Base-by-base conservation (phyloP, 1,139 yeast genomes). In the Taphrina deformans region DNA sequence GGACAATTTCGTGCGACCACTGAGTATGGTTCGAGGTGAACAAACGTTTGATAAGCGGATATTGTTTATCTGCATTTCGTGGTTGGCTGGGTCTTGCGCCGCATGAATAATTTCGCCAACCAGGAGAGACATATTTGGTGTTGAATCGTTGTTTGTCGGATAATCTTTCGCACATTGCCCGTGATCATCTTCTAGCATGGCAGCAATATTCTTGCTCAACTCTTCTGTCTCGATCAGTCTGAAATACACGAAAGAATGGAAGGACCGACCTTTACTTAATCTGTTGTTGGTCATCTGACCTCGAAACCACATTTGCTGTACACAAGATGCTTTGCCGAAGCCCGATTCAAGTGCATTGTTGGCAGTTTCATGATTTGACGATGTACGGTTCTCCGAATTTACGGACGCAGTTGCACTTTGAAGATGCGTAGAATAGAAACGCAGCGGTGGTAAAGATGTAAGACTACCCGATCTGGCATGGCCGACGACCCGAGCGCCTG, bases 51-150 rank as follows among this genome's bases (percentile, higher is more conserved):
- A 29, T 24, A 58, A 35, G 26, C 46, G 53, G 24, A 58, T 7
- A 33, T 38, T 46, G 55, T 48, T 46, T 46, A 58, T 45, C 23
- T 41, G 61, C 27, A 27, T 4, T 12, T 26, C 53, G 40, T 29
- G 41, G 12, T 31, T 33, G 27, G 12, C 26, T 12, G 40, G 38
- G 23, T 58, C 41, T 16, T 38, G 53, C 2, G 55, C 55, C 9
- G 53, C 26, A 18, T 58, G 53, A 50, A 45, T 35, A 26, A 58
- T 48, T 46, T 58, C 55, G 12, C 62, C 62, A 10, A 58, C 62
- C 10, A 58, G 55, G 10, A 58, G 48, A 7, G 48, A 44, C 14
- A 44, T 44, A n/a, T 44, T 44, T 10, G 48, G 24, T n/a, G 48
- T 3, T 7, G 27, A 9, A 44, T 44, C 48, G n/a, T 23, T 44